Base-by-base conservation (phyloP, 768 basidiomycete species). In the Panus rudis region DNA sequence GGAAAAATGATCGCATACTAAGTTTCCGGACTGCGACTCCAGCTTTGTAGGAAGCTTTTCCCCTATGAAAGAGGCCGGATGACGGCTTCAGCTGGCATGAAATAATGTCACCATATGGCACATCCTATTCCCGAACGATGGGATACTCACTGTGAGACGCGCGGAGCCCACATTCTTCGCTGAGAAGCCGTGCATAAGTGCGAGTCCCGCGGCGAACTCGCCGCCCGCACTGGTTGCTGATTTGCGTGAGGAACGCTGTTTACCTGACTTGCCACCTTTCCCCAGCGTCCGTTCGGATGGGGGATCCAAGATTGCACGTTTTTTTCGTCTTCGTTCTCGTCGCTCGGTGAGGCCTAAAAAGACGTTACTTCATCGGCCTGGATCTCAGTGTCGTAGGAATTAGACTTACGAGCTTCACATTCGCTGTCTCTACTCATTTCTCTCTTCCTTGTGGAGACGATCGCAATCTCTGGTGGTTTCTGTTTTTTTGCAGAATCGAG, bases 151-250 rank as follows among this genome's bases (percentile, higher is more conserved):
- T 42, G 82, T 85, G 10, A 85, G 55, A 30, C 83, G 71, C 43
- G 73, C 70, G 41, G 70, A 73, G 12, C 79, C 77, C 2, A 85
- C 69, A 48, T 80, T 83, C 4, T 70, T 72, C 0, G 82, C 75
- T 13, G 70, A 61, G 54, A 84, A 81, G 0, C 79, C 79, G 48
- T 83, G 78, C 77, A 85, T 78, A 21, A 85, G 64, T 0, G 81
- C 79, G 25, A 83, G 65, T 4, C 72, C 76, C 2, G 72, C 61
- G 7, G 73, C 66, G 8, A 67, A 43, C 34, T 63, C 71, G n/a
- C n/a, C n/a, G n/a, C n/a, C n/a, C n/a, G n/a, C n/a, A n/a, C n/a
- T n/a, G n/a, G n/a, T n/a, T n/a, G n/a, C n/a, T n/a, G n/a, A n/a
- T n/a, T n/a, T n/a, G n/a, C n/a, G n/a, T n/a, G n/a, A n/a, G n/a